phyloP scores from a whole-genome alignment of 2,329 filamentous ascomycete species.

The Didymosphaeria variabile region DNA sequence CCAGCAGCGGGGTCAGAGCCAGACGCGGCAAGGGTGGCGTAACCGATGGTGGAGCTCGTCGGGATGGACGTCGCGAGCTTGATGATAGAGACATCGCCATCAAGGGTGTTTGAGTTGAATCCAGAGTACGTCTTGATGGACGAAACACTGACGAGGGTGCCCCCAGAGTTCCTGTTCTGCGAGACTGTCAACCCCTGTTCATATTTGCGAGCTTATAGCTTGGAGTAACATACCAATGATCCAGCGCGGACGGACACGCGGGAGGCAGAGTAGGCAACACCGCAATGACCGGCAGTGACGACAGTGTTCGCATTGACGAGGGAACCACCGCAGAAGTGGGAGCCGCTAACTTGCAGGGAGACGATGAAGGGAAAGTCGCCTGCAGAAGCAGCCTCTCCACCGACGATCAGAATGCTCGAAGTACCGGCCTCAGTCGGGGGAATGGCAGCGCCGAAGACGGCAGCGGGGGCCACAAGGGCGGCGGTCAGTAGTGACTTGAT shows the following conservation, averaged over 20 bases:
- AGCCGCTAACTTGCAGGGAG: constrained; percentile 29
- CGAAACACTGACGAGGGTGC: constrained; percentile 29
- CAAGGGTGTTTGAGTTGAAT: constrained; percentile 24
- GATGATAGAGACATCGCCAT: constrained; percentile 34
- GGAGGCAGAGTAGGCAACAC: constrained; percentile 27
- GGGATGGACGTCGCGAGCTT: constrained; percentile 28
- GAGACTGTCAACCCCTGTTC: background rate
- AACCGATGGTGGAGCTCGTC: constrained; percentile 35
- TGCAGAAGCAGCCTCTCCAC: constrained; percentile 31
- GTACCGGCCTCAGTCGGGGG: constrained; percentile 28
- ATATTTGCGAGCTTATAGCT: background rate
- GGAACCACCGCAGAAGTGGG: constrained; percentile 41
- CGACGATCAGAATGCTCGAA: constrained; percentile 31
- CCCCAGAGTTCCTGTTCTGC: constrained; percentile 27
- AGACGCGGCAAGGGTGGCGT: constrained; percentile 31
- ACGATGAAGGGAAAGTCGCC: constrained; percentile 44
- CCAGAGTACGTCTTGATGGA: constrained; percentile 32
- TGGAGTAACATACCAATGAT: constrained; percentile 25
- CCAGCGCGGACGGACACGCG: constrained; percentile 32
- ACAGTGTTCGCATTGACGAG: constrained; percentile 40
- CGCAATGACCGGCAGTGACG: constrained; percentile 41
- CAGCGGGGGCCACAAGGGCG: constrained; percentile 34
- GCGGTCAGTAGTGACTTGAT: constrained; percentile 28
- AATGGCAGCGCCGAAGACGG: constrained; percentile 30
- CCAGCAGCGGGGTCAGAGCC: constrained; percentile 36